Evolutionary conservation across 2,329 filamentous ascomycete species (phyloP).

Genomic region (Orbilia brochopaga): DNA sequence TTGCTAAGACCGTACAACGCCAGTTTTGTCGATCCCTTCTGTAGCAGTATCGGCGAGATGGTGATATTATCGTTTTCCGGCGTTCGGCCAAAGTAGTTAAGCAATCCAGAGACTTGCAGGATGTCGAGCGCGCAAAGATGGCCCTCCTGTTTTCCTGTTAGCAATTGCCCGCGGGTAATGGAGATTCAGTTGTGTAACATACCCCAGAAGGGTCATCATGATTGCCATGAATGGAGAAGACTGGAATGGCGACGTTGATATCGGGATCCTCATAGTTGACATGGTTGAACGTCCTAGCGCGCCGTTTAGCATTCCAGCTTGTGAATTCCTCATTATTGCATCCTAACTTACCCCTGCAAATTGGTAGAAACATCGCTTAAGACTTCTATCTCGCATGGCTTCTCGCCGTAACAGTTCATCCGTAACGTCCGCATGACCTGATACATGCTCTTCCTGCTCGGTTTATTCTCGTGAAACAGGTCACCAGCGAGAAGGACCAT

Average conservation of each 20-base stretch:
- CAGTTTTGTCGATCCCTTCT: constrained; percentile 91
- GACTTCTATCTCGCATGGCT: constrained; percentile 92
- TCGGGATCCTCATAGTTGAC: constrained; percentile 98
- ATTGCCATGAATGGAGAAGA: constrained; percentile 98
- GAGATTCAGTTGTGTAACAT: constrained; percentile 46
- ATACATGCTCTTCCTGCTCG: constrained; percentile 92
- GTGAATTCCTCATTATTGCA: background rate
- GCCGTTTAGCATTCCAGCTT: constrained; percentile 3
- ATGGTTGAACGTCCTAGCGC: constrained; percentile 73
- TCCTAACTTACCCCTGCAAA: constrained; percentile 69
- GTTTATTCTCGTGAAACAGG: constrained; percentile 97
- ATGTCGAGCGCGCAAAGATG: constrained; percentile 89
- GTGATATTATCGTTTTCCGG: constrained; percentile 92
- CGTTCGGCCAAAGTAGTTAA: constrained; percentile 95
- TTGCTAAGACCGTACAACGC: constrained; percentile 95
- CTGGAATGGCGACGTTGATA: constrained; percentile 94
- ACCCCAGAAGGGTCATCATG: constrained; percentile 94
- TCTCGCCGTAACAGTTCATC: constrained; percentile 92
- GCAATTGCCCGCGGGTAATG: background rate
- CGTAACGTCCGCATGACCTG: constrained; percentile 95
- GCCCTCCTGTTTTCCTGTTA: constrained; percentile 66
- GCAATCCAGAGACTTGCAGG: constrained; percentile 83
- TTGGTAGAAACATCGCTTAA: constrained; percentile 90
- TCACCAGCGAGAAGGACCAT: constrained; percentile 96
- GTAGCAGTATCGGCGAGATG: constrained; percentile 86